Conservation (phyloP, 2,329 filamentous ascomycete species). For the Aspergillus calidoustus region DNA sequence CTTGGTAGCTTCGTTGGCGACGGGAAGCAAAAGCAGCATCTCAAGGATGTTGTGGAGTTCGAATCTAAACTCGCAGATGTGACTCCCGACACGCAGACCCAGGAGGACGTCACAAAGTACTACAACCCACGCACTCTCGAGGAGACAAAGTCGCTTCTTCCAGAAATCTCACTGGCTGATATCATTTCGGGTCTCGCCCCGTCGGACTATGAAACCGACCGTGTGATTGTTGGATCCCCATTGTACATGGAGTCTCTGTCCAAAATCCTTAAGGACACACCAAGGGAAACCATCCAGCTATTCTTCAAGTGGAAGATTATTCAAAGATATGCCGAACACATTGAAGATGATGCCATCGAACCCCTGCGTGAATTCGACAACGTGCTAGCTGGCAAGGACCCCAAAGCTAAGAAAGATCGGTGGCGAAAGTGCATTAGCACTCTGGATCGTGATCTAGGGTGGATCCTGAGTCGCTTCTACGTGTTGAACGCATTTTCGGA, state of each 20-base stretch:
- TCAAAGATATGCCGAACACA: conserved; percentile 54
- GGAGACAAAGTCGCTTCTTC: conserved; percentile 60
- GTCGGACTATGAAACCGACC: conserved; percentile 53
- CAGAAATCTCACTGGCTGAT: conserved; percentile 59
- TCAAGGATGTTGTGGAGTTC: conserved; percentile 57
- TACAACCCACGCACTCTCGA: conserved; percentile 67
- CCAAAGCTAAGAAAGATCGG: conserved; percentile 65
- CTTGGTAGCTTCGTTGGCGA: conserved; percentile 44
- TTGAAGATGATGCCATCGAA: conserved; percentile 65
- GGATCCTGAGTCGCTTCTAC: conserved; percentile 74
- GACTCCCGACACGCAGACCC: conserved; percentile 62
- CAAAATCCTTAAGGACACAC: conserved; percentile 58
- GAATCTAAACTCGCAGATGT: conserved; percentile 65
- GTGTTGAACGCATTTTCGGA: conserved; percentile 70
- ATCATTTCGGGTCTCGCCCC: conserved; percentile 60
- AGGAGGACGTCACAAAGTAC: conserved; percentile 67
- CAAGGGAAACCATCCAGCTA: conserved; percentile 61
- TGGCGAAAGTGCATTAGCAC: conserved; percentile 68
- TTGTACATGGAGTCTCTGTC: conserved; percentile 65
- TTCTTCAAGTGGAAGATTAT: conserved; percentile 70
- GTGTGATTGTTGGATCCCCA: conserved; percentile 64
- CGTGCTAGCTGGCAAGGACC: conserved; percentile 64
- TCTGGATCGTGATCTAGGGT: conserved; percentile 64
- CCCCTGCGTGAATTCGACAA: conserved; percentile 66
- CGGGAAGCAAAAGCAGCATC: conserved; percentile 30